Percentiles rank a stretch among this genome's conserved stretches.
Evolutionary conservation across 2,329 filamentous ascomycete genomes (phyloP).

Genomic region (Acarospora socialis): DNA sequence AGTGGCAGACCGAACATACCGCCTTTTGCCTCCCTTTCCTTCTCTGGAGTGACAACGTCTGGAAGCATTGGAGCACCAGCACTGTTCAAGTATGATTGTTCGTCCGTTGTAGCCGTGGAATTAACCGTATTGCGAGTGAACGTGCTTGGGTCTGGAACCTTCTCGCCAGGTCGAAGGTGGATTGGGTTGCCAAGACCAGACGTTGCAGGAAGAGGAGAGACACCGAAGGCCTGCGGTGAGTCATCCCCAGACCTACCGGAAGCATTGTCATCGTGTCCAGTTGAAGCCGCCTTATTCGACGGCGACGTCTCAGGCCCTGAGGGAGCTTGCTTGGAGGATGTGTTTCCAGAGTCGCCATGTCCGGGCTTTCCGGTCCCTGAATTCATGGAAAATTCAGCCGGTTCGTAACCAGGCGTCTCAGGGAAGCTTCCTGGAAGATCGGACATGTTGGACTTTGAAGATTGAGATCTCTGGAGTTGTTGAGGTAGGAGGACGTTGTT

Average conservation of each 20-base stretch:
- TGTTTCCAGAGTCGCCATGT: constrained; percentile 17
- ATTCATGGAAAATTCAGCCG: constrained; percentile 23
- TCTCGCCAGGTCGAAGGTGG: constrained; percentile 62
- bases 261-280: constrained; percentile 16
- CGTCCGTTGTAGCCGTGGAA: constrained; percentile 51
- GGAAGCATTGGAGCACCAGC: constrained; percentile 34
- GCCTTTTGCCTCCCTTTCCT: constrained; percentile 28
- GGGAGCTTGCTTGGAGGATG: constrained; percentile 2
- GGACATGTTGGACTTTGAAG: constrained; percentile 16
- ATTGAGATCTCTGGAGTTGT: constrained; percentile 38
- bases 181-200: constrained; percentile 60
- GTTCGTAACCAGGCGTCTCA: constrained; percentile 48
- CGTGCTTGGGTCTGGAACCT: constrained; percentile 53
- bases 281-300: constrained; percentile 8
- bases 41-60: constrained; percentile 30
- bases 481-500: constrained; percentile 83
- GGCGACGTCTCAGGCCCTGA: constrained; percentile 5
- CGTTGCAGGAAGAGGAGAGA: constrained; percentile 46
- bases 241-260: constrained; percentile 5
- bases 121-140: constrained; percentile 58
- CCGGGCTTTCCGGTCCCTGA: constrained; percentile 27
- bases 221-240: constrained; percentile 19
- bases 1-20: constrained; percentile 37
- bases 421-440: constrained; percentile 56
- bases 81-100: constrained; percentile 74